Evolutionary conservation across 768 basidiomycete species (phyloP).

Genomic region (Pisolithus orientalis): DNA sequence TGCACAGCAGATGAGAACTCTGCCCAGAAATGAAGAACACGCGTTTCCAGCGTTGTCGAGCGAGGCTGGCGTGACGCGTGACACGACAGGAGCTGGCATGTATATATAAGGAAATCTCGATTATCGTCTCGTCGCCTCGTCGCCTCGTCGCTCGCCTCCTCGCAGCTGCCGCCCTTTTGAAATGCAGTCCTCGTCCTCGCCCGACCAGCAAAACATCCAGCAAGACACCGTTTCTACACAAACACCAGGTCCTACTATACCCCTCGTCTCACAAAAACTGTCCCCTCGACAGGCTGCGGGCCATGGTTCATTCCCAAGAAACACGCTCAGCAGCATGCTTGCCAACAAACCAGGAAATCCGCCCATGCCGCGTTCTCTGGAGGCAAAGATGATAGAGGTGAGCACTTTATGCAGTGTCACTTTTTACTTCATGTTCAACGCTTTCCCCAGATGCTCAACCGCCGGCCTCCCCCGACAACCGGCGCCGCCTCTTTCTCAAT

Average conservation of each 20-base stretch:
- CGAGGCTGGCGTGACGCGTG: constrained; percentile 1
- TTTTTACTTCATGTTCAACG: background rate
- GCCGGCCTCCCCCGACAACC: constrained; percentile 25
- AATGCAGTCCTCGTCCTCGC: constrained; percentile 1
- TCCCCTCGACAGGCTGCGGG: constrained; percentile 10
- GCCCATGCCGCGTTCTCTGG: constrained; percentile 82
- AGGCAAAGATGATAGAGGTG: constrained; percentile 92
- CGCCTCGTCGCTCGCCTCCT: constrained; percentile 11
- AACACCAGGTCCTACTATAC: background rate
- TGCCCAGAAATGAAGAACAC: background rate
- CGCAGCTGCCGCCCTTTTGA: background rate
- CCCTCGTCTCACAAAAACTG: constrained; percentile 4
- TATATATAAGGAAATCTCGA: constrained; percentile 28
- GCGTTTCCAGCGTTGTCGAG: constrained; percentile 3
- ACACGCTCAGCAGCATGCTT: constrained; percentile 37
- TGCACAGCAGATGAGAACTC: too few relatives aligned
- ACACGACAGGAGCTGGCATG: constrained; percentile 11
- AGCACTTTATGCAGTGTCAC: constrained; percentile 17
- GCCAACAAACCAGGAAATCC: constrained; percentile 41
- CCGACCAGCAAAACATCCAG: constrained; percentile 15
- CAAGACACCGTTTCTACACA: constrained; percentile 2
- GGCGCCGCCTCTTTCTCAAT: constrained; percentile 24
- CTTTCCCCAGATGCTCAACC: constrained; percentile 39
- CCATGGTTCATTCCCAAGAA: constrained; percentile 14
- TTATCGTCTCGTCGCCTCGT: constrained; percentile 16